Evolutionary conservation across 139 green algal species (phyloP), one percentile per base, ranked within the genome.

Genomic region (Cymbomonas tetramitiformis): DNA sequence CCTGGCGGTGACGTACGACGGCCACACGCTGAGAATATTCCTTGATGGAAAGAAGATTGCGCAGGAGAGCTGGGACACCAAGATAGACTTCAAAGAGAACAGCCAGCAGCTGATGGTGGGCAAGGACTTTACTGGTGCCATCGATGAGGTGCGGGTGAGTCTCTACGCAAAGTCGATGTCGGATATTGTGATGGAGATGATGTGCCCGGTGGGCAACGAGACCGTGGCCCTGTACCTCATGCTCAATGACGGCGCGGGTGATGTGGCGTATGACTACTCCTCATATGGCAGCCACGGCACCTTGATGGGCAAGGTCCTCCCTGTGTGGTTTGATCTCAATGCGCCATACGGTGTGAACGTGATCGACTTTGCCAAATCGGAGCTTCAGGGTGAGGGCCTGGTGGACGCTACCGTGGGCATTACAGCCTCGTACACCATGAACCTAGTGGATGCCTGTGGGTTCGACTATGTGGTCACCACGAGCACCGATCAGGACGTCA

Each of bases 251-350:
- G 40, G 29, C 39, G 3, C 46, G 12, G 56, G 19, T 10, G 4
- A 23, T 29, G n/a, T n/a, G n/a, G n/a, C n/a, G n/a, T n/a, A n/a
- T n/a, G 56, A 64, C 56, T 55, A 46, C 56, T 61, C 40, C 23
- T 21, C 7, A 31, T 21, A 44, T 28, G 30, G 5, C 10, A 18
- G 30, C 24, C 7, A 64, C 39, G 56, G 56, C n/a, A n/a, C n/a
- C n/a, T n/a, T n/a, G n/a, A n/a, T n/a, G n/a, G n/a, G n/a, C n/a
- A n/a, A n/a, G n/a, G n/a, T n/a, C n/a, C n/a, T n/a, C n/a, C n/a
- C n/a, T n/a, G n/a, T n/a, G n/a, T n/a, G n/a, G n/a, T n/a, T n/a
- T n/a, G n/a, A n/a, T n/a, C n/a, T 43, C 12, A 43, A 43, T 15
- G 12, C 36, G 36, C 36, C 36, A 15, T 43, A 12, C 12, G 36